Evolutionary conservation across 83 land plant species (phyloP), one percentile per base, ranked within the genome.

Genomic region (Picea abies): DNA sequence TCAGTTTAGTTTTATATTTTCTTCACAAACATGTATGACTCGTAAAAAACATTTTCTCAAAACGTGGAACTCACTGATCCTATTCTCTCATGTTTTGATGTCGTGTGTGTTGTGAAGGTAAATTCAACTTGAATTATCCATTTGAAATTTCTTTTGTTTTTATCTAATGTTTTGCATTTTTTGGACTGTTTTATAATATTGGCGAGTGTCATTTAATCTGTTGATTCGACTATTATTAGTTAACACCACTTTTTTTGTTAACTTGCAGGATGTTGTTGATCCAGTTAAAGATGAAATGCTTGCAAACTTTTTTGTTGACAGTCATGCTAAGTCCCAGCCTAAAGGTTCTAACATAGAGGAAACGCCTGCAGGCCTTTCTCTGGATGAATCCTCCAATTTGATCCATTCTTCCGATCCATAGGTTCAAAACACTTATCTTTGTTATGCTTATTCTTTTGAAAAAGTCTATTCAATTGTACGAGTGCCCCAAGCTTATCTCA

Each of bases 41-140:
- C 98, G 3, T 91, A 92, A 17, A 97, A 97, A 86, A 92, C 88
- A 1, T 95, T 97, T 86, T 69, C 95, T 11, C 95, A 95, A 83
- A 97, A 97, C 88, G 96, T 97, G 75, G 98, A 94, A 80, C 84
- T 95, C 71, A 97, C 99, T 1, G 95, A 97, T 89, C 96, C 99
- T 22, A 95, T 97, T 84, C 75, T 97, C 56, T 95, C 98, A 32
- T 91, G 94, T 10, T 97, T 97, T 87, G 99, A 95, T 77, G 82
- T 97, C 79, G 93, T 97, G 47, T 95, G 95, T 85, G 96, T 95
- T 84, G 98, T 95, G 3, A 97, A 97, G 98, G 99, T 97, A 81
- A 26, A 35, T 52, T 12, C 26, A 8, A 16, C 11, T 76, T 14
- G 17, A 25, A 0, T 37, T 67, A 5, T 62, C 5, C 68, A 61